A percentile compares a stretch with the other conserved stretches of the same genome.
These are phyloP conservation scores for Serpula lacrymans DNA, from an alignment of 768 basidiomycete species.

Conservation along the genomic window DNA sequence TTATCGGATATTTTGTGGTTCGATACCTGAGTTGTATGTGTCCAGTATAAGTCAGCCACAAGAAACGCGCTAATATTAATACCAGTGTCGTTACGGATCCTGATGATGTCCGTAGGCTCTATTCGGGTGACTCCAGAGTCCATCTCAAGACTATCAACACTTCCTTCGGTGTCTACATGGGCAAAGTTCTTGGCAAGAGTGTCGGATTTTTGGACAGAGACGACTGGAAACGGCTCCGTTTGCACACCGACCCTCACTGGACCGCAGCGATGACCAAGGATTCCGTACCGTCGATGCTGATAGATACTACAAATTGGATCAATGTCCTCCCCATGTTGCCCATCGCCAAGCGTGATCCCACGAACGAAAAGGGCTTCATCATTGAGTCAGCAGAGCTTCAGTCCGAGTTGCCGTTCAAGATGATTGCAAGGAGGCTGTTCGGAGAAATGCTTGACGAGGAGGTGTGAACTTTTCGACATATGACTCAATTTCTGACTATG, in stretches of 20 bases:
- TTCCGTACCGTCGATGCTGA: constrained; percentile 1
- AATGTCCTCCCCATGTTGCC: background rate
- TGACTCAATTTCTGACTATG: background rate
- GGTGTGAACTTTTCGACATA: background rate
- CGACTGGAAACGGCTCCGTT: constrained; percentile 2
- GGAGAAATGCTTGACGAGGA: constrained; percentile 3
- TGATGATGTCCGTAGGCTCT: constrained; percentile 1
- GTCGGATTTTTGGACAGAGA: constrained; percentile 1
- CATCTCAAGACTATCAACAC: constrained; percentile 3
- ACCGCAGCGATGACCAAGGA: background rate
- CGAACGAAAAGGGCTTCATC: constrained; percentile 1
- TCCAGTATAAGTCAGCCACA: background rate
- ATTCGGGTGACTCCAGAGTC: constrained; percentile 1
- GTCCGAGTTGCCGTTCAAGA: constrained; percentile 4
- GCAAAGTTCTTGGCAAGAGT: constrained; percentile 2
- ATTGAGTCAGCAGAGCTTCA: constrained; percentile 1
- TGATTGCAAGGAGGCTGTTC: constrained; percentile 3
- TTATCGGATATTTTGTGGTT: too few species aligned
- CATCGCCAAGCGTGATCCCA: background rate
- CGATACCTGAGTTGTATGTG: background rate
- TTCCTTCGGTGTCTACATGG: constrained; percentile 4
- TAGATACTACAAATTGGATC: constrained; percentile 1
- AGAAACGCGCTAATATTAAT: background rate
- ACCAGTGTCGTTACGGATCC: constrained; percentile 4
- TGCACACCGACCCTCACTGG: constrained; percentile 1